A percentile compares a stretch with the other conserved stretches of the same genome.
These are phyloP conservation scores for Trametes versicolor DNA, from an alignment of 1,284 basidiomycete species.

Conservation along the genomic window DNA sequence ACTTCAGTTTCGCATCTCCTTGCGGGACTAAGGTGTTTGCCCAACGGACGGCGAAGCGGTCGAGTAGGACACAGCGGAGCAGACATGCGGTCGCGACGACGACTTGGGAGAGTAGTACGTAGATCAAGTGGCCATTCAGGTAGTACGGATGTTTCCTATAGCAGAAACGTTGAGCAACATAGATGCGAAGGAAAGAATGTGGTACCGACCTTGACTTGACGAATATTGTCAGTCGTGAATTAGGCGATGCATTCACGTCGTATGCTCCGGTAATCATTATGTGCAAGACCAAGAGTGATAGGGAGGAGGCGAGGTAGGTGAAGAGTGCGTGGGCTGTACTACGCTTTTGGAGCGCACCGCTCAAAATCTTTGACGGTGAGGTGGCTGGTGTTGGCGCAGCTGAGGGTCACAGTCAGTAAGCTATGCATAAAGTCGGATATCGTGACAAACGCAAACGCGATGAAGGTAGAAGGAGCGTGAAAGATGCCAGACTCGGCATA, in stretches of 20 bases:
- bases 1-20: constrained; percentile 20
- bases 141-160: constrained; percentile 75
- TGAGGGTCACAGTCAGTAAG: constrained; percentile 35
- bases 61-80: constrained; percentile 64
- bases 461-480: no score
- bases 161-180: not conserved
- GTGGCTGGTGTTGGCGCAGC: constrained; percentile 56
- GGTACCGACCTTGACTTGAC: constrained; percentile 68
- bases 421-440: not conserved
- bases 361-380: constrained; percentile 62
- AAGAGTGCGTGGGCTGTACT: constrained; percentile 54
- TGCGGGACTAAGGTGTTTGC: constrained; percentile 30
- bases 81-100: constrained; percentile 56
- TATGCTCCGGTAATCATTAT: constrained; percentile 48
- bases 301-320: constrained; percentile 56
- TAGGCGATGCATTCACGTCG: constrained; percentile 42
- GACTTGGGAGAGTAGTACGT: constrained; percentile 63
- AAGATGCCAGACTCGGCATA: no score
- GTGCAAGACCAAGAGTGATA: constrained; percentile 53
- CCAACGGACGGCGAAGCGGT: constrained; percentile 67
- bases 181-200: not conserved
- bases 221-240: constrained; percentile 60
- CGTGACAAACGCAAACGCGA: not conserved
- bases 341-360: constrained; percentile 55
- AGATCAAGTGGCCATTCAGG: constrained; percentile 71